Evolutionary conservation across 2,329 filamentous ascomycete species (phyloP), one percentile per base, ranked within the genome.

Genomic region (Cercospora canescens): DNA sequence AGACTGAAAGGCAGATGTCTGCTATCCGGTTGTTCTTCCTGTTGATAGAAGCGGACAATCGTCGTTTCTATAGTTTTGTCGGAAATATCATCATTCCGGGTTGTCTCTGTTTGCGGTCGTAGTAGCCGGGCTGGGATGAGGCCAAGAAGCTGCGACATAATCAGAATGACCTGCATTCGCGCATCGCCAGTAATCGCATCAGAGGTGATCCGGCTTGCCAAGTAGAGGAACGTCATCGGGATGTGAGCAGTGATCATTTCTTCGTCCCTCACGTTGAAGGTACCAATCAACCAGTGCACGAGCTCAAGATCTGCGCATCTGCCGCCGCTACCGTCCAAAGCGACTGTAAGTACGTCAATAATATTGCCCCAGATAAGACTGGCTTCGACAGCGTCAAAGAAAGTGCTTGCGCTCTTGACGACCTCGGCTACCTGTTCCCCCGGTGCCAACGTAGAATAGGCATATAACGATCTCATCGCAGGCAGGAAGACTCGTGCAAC

Each of bases 341-440:
- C 55, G 18, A 66, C 62, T 37, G 34, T 67, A 24, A 72, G 30
- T 6, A 75, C 67, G 28, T 66, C 69, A 45, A 74, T 67, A 2
- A 79, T 67, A 35, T 71, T 73, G 14, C 71, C 67, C 83, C 96
- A 99, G 55, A 99, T 97, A 21, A 98, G 83, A 7, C 91, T 91
- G 73, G 94, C 96, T 79, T 99, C 95, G 41, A 98, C 94, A 5
- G 94, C 94, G 76, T 99, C 95, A 72, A 99, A 99, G 80, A 99
- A 99, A 45, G 95, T 90, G 75, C 91, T 96, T 5, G 94, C 95
- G 76, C 94, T 98, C 71, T 92, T 89, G 71, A 98, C 85, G 2
- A 98, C 93, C 77, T 99, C 95, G 14, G 88, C 85, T 67, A 95
- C 93, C 65, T 94, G 88, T 6, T 86, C 80, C 73, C 90, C 90